Conservation (phyloP, 2,329 filamentous ascomycete genomes). For the Penicillium sp. region DNA sequence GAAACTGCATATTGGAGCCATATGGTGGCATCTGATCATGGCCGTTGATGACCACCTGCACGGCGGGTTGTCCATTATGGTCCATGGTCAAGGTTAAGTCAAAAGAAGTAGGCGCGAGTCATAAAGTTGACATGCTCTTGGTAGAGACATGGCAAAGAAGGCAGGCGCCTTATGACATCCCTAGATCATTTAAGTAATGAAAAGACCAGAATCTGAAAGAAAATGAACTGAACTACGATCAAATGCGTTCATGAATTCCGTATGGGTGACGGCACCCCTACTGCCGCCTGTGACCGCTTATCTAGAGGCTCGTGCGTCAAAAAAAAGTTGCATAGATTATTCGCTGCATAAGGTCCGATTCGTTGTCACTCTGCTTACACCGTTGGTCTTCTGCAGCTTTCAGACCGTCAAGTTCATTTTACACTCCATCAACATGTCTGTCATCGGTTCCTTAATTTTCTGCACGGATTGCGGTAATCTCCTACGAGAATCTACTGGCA, state of each 20-base stretch:
- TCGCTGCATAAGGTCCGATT: not conserved
- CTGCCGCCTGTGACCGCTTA: slow-evolving; percentile 23
- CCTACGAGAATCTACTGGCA: slow-evolving; percentile 75
- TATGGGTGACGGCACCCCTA: slow-evolving; percentile 13
- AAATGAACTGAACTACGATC: slow-evolving; percentile 14
- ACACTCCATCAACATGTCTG: slow-evolving; percentile 62
- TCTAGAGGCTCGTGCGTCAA: slow-evolving; percentile 23
- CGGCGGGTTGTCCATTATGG: slow-evolving; percentile 39
- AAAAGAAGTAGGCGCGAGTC: slow-evolving; percentile 26
- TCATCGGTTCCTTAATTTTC: slow-evolving; percentile 88
- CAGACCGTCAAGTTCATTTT: not conserved
- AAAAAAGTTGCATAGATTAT: slow-evolving; percentile 22
- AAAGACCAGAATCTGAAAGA: not conserved
- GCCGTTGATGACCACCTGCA: slow-evolving; percentile 46
- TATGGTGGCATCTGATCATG: slow-evolving; percentile 30
- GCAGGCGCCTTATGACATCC: slow-evolving; percentile 20
- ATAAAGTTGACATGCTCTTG: slow-evolving; percentile 29
- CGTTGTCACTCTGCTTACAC: slow-evolving; percentile 1
- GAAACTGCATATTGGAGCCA: slow-evolving; percentile 28
- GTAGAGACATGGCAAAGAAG: slow-evolving; percentile 35
- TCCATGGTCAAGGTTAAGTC: slow-evolving; percentile 38
- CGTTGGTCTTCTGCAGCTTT: not conserved
- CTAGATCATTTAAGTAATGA: slow-evolving; percentile 18
- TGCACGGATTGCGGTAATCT: slow-evolving; percentile 92
- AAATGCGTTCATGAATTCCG: slow-evolving; percentile 21